Conservation (phyloP, 352 stramenopile species). For the Peronospora tabacina region DNA sequence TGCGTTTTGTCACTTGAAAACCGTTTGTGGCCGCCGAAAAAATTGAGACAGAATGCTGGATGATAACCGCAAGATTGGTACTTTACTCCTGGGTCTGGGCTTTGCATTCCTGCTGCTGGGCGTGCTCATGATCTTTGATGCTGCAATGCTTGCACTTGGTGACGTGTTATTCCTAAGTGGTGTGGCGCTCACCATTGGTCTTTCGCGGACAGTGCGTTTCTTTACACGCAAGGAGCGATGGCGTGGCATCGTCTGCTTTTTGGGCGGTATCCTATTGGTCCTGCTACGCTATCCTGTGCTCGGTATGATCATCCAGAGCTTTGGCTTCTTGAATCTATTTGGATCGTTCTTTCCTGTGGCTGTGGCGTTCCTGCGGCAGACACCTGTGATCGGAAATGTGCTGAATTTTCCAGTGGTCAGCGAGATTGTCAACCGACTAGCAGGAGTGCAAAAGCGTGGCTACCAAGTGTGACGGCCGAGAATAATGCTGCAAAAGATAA, state of each 20-base stretch:
- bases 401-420: constrained; percentile 82
- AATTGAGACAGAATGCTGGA: constrained; percentile 46
- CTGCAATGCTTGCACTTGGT: constrained; percentile 88
- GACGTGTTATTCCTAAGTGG: constrained; percentile 92
- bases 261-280: constrained; percentile 90
- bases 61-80: constrained; percentile 95
- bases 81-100: constrained; percentile 87
- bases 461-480: constrained; percentile 64
- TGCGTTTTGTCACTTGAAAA: not conserved
- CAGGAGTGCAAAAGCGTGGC: constrained; percentile 74
- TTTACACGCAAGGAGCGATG: constrained; percentile 91
- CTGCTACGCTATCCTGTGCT: constrained; percentile 89
- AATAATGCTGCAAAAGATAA: not conserved
- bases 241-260: constrained; percentile 91
- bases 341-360: constrained; percentile 94
- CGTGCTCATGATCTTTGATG: constrained; percentile 92
- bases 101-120: constrained; percentile 91
- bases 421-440: constrained; percentile 76
- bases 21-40: constrained; percentile 1
- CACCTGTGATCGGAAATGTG: constrained; percentile 85
- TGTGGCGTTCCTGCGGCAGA: constrained; percentile 88
- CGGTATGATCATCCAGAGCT: constrained; percentile 90
- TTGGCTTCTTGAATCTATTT: constrained; percentile 94
- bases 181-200: constrained; percentile 90
- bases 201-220: constrained; percentile 89